phyloP scores from a whole-genome alignment of 1,284 basidiomycete genomes.

The Leccinum olivaceoglutinosum region DNA sequence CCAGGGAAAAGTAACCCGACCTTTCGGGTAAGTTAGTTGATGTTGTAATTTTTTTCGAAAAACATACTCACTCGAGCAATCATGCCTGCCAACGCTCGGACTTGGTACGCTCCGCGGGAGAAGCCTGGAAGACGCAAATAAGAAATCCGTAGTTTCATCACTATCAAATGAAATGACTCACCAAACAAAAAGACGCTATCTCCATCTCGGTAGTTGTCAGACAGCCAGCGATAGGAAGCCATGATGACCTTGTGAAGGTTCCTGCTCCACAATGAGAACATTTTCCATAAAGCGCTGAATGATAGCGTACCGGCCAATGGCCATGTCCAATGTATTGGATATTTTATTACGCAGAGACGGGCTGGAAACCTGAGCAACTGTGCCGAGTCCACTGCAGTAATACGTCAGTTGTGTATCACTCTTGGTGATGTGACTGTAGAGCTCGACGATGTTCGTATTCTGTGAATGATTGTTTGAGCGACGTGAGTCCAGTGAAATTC shows the following conservation, averaged over 20 bases:
- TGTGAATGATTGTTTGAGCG: slow-evolving; percentile 11
- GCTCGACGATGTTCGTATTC: slow-evolving; percentile 35
- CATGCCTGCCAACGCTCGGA: slow-evolving; percentile 34
- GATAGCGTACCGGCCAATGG: slow-evolving; percentile 26
- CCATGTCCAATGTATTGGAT: slow-evolving; percentile 26
- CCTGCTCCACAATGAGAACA: slow-evolving; percentile 13
- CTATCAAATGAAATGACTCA: slow-evolving; percentile 4
- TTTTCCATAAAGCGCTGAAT: neutral
- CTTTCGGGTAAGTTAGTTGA: slow-evolving; percentile 13
- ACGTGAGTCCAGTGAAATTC: neutral
- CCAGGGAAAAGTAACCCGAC: slow-evolving; percentile 33
- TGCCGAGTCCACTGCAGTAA: slow-evolving; percentile 34
- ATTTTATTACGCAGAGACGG: slow-evolving; percentile 12
- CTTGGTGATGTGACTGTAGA: slow-evolving; percentile 31
- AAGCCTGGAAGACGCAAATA: slow-evolving; percentile 25
- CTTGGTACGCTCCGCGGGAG: slow-evolving; percentile 38
- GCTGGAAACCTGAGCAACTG: slow-evolving; percentile 22
- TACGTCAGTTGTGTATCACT: slow-evolving; percentile 29
- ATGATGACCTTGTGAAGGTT: slow-evolving; percentile 30
- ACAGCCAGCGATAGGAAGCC: slow-evolving; percentile 33
- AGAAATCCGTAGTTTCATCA: neutral
- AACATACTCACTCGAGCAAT: slow-evolving; percentile 25
- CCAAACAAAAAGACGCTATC: slow-evolving; percentile 34
- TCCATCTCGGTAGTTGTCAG: slow-evolving; percentile 30
- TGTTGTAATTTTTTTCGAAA: neutral